Evolutionary conservation across 768 basidiomycete species (phyloP).

Genomic region (Pholiota conissans): DNA sequence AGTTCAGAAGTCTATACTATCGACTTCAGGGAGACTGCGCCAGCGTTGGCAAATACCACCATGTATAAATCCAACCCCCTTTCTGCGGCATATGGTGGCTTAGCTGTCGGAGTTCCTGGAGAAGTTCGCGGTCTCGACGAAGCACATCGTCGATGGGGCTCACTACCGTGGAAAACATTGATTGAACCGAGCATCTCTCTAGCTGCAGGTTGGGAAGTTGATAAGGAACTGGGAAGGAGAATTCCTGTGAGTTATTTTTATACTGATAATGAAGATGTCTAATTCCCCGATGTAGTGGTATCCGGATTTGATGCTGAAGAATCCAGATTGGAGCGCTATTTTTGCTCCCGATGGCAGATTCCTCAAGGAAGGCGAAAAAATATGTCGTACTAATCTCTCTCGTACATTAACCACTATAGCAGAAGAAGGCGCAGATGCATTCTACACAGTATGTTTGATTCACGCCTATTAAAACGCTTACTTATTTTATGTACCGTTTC

Average conservation of each 20-base stretch:
- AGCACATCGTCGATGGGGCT: slow-evolving; percentile 83
- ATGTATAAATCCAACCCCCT: slow-evolving; percentile 70
- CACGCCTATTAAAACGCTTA: neutral
- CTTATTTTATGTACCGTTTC: slow-evolving; percentile 13
- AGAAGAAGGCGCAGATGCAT: slow-evolving; percentile 71
- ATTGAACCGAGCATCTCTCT: slow-evolving; percentile 75
- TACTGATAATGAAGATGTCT: neutral
- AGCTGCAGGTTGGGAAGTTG: slow-evolving; percentile 79
- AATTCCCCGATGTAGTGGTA: slow-evolving; percentile 33
- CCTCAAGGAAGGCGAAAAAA: slow-evolving; percentile 71
- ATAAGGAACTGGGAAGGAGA: slow-evolving; percentile 71
- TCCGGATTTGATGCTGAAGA: slow-evolving; percentile 56
- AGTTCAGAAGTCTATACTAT: slow-evolving; percentile 67
- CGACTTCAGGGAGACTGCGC: slow-evolving; percentile 90
- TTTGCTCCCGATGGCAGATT: slow-evolving; percentile 80
- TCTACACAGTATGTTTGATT: slow-evolving; percentile 61
- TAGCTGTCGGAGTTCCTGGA: slow-evolving; percentile 89
- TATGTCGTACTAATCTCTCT: slow-evolving; percentile 74
- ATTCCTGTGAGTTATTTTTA: slow-evolving; percentile 49
- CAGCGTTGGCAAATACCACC: slow-evolving; percentile 64
- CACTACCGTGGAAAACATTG: slow-evolving; percentile 73
- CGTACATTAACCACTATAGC: slow-evolving; percentile 76
- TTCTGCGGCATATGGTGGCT: slow-evolving; percentile 68
- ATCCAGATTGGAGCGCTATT: slow-evolving; percentile 77
- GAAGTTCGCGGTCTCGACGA: slow-evolving; percentile 87